phyloP scores from a whole-genome alignment of 129 eudicot genomes.

The Mikania micrantha region DNA sequence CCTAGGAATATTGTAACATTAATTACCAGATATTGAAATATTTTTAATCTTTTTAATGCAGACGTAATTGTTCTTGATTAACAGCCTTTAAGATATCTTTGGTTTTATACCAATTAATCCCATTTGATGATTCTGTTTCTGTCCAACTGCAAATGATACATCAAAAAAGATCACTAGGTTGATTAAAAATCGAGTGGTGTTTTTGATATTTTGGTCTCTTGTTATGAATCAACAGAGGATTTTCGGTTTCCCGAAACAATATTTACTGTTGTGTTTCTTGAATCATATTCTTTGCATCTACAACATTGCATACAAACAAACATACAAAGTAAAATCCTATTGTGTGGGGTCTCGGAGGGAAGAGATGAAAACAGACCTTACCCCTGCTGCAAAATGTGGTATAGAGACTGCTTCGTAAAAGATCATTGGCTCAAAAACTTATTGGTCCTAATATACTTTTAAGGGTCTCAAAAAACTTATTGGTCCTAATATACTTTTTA shows the following conservation, averaged over 20 bases:
- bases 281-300: neutral
- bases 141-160: neutral
- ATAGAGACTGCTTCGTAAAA: no score
- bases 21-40: constrained; percentile 3
- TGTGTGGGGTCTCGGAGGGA: no score
- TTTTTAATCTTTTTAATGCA: constrained; percentile 3
- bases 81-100: neutral
- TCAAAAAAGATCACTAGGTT: neutral
- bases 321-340: no score
- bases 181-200: neutral
- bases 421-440: no score
- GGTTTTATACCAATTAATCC: neutral
- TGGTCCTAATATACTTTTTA: neutral
- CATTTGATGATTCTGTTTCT: neutral
- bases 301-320: no score
- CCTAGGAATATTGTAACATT: constrained; percentile 14
- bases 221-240: no score
- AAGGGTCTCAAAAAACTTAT: no score
- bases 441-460: no score
- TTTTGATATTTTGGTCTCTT: neutral
- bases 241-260: no score
- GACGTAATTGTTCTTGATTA: constrained; percentile 1
- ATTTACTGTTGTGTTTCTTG: neutral
- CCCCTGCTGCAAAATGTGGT: no score
- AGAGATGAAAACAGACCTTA: no score